Conservation (phyloP, 176 grass and related monocot species). For the Oryza rufipogon region DNA sequence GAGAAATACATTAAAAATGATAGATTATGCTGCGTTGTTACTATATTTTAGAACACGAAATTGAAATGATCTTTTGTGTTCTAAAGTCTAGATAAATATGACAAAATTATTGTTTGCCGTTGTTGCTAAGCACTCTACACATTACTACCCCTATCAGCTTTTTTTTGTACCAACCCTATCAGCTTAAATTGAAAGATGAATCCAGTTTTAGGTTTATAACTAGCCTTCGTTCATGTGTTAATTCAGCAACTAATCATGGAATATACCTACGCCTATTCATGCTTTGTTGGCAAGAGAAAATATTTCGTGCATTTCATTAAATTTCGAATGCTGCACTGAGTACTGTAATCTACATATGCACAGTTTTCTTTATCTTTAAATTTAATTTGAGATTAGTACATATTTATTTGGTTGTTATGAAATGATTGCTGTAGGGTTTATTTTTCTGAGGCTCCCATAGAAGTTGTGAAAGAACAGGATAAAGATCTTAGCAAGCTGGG, state of each 20-base stretch:
- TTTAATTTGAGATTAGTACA: background rate
- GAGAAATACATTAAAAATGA: background rate
- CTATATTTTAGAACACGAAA: background rate
- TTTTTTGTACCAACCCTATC: background rate
- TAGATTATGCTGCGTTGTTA: background rate
- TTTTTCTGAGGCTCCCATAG: slow-evolving; percentile 38
- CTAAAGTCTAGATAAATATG: background rate
- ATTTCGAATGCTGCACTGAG: background rate
- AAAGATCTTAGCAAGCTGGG: slow-evolving; percentile 29
- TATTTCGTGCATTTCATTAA: background rate
- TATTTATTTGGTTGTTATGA: background rate
- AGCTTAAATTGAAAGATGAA: background rate
- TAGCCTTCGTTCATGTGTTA: background rate
- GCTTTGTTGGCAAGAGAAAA: slow-evolving; percentile 7
- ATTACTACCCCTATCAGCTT: background rate
- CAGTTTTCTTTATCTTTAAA: background rate
- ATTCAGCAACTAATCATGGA: slow-evolving; percentile 22
- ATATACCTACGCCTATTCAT: background rate
- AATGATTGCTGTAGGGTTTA: slow-evolving; percentile 51
- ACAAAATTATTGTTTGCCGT: slow-evolving; percentile 2
- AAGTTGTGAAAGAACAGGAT: slow-evolving; percentile 47
- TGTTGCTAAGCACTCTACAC: background rate
- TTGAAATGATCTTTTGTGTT: background rate
- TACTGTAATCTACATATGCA: background rate
- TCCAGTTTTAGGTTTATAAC: background rate